Evolutionary conservation across 2,329 filamentous ascomycete genomes (phyloP), one percentile per base, ranked within the genome.

Genomic region (Colletotrichum musae): DNA sequence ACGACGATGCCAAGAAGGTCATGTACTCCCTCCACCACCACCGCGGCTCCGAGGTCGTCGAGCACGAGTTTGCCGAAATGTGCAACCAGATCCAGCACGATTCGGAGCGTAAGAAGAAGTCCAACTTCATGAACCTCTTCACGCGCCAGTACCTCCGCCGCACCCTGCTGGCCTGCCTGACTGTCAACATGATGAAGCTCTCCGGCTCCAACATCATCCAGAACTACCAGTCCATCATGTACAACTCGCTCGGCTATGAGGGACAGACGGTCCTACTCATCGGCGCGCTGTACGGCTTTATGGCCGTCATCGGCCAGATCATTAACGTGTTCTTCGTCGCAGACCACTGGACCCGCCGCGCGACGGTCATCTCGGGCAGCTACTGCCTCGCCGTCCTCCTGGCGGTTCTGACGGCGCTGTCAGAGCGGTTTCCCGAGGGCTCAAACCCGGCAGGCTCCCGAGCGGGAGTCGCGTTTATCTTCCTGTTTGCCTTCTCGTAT

Each of bases 241-340:
- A 81, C 54, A 80, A 81, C 68, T 79, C 83, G 24, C 79, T 87
- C 59, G 84, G 82, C 71, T 83, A 85, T 24, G 82, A 84, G 64
- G 84, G 84, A 73, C 81, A 81, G 69, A 80, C 81, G 6, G 80
- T 84, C 26, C 77, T 86, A 4, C 77, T 87, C 16, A 86, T 85
- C 28, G 83, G 83, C 60, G 85, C 83, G 12, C 81, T 81, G 18
- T 80, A 80, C n/a, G 78, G 78, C 9, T 73, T 79, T 24, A 79
- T 78, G 76, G 77, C 74, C 0, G 59, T 79, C 12, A 66, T 77
- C 3, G 77, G 77, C 1, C 76, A 77, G 47, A 66, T 75, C 10
- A 74, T 79, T 43, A 76, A 77, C 56, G 58, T 79, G 9, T 62
- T 75, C 45, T 68, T 73, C 24, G 74, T 79, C 0, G 72, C 76